phyloP scores from a whole-genome alignment of 257 asterid species.

The Solanum pennellii region DNA sequence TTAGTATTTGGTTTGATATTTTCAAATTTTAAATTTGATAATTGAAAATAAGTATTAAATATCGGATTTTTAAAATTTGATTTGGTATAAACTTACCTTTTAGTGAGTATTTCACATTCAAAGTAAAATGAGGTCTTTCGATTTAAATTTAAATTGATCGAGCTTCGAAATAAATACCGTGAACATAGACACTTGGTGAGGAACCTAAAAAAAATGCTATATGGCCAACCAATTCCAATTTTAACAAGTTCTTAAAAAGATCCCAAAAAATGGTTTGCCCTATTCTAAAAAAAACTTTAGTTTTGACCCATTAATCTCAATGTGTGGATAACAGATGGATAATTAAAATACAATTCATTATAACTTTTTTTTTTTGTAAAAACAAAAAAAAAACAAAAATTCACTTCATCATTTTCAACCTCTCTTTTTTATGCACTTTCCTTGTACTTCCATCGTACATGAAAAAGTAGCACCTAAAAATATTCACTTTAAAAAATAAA shows the following conservation, averaged over 20 bases:
- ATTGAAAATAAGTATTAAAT: not conserved
- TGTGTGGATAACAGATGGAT: not conserved
- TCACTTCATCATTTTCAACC: not conserved
- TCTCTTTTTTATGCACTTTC: constrained; percentile 19
- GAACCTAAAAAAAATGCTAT: not conserved
- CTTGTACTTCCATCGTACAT: constrained; percentile 28
- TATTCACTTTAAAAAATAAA: not conserved
- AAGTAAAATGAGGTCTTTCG: not conserved
- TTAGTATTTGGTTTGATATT: not conserved
- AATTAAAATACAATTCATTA: not conserved
- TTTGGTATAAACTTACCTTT: not conserved
- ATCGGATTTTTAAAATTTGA: not conserved
- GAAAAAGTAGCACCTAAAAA: constrained; percentile 4
- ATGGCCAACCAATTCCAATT: not conserved
- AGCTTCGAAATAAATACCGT: not conserved
- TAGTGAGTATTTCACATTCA: not conserved
- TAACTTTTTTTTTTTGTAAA: too few species aligned
- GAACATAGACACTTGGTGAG: not conserved
- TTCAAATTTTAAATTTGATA: not conserved
- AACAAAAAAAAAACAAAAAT: not conserved
- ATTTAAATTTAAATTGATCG: not conserved
- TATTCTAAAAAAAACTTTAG: not conserved
- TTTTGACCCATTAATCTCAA: not conserved
- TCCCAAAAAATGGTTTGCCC: not conserved
- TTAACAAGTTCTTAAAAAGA: not conserved